These are phyloP conservation scores for Suhomyces emberorum DNA, from an alignment of 805 yeast genomes.

Conservation along the genomic window DNA sequence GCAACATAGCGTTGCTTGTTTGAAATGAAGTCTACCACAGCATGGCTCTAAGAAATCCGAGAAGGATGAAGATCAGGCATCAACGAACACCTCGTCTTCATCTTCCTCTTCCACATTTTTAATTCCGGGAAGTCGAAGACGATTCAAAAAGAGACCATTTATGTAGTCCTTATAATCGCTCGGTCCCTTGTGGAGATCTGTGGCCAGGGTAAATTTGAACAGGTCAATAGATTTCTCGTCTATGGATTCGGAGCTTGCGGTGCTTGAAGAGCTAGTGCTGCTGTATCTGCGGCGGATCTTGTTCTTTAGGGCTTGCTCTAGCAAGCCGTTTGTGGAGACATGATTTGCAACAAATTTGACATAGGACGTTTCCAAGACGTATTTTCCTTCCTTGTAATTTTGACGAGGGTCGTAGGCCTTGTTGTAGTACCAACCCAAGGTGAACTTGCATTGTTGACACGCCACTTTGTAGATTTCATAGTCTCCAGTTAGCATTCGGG, in stretches of 20 bases:
- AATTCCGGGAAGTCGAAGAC: constrained; percentile 9
- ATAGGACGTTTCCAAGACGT: constrained; percentile 38
- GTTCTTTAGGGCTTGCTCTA: constrained; percentile 28
- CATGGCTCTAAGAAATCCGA: too few relatives aligned
- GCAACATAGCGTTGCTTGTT: too few relatives aligned
- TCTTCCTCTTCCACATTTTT: constrained; percentile 16
- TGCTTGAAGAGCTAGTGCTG: constrained; percentile 9
- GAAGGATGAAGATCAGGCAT: constrained; percentile 5
- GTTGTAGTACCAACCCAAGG: constrained; percentile 41
- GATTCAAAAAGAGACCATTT: constrained; percentile 10
- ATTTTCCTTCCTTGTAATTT: constrained; percentile 43
- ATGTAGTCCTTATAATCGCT: constrained; percentile 6
- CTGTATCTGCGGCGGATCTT: constrained; percentile 20
- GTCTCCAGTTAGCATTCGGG: constrained; percentile 38
- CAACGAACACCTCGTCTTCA: constrained; percentile 14
- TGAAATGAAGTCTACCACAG: not conserved
- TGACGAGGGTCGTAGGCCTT: constrained; percentile 35
- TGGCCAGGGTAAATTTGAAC: constrained; percentile 3
- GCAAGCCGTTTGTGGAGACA: constrained; percentile 29
- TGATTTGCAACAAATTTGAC: constrained; percentile 34
- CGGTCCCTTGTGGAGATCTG: not conserved
- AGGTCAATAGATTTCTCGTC: constrained; percentile 3
- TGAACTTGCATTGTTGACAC: constrained; percentile 37
- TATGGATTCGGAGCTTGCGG: constrained; percentile 7
- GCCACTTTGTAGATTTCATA: constrained; percentile 34